phyloP scores from a whole-genome alignment of 2,329 filamentous ascomycete genomes.

The Xylaria sp. region DNA sequence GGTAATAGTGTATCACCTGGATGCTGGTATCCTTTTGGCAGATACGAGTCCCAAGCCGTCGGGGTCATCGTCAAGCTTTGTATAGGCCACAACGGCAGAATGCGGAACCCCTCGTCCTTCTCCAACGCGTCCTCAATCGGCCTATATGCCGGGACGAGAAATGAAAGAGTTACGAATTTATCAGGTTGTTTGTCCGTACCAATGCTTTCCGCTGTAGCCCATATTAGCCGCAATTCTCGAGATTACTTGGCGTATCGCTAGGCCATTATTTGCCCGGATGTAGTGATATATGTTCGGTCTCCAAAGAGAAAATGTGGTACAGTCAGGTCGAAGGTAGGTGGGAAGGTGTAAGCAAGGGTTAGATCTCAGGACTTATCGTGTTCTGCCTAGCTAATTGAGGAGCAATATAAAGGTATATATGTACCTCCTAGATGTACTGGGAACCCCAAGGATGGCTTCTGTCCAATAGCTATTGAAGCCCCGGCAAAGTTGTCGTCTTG shows the following conservation, averaged over 20 bases:
- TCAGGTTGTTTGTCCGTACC: neutral
- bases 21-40: neutral
- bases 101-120: conserved; percentile 12
- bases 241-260: conserved; percentile 9
- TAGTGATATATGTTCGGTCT: neutral
- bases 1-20: neutral
- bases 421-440: too few species aligned
- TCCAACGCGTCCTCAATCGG: conserved; percentile 11
- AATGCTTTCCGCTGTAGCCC: neutral
- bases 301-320: too few species aligned
- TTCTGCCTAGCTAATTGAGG: too few species aligned
- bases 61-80: neutral
- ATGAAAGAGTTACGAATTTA: neutral
- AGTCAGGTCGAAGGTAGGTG: too few species aligned
- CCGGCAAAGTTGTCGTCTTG: too few species aligned
- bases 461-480: too few species aligned
- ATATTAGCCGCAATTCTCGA: conserved; percentile 22
- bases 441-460: too few species aligned
- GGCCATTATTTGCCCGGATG: too few species aligned
- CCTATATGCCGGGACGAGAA: conserved; percentile 23
- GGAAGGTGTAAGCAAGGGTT: too few species aligned
- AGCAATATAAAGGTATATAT: too few species aligned
- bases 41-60: neutral
- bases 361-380: too few species aligned
- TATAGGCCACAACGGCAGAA: conserved; percentile 17